Evolutionary conservation across 345 rosid species (phyloP), one percentile per base, ranked within the genome.

Genomic region (Turnera subulata): DNA sequence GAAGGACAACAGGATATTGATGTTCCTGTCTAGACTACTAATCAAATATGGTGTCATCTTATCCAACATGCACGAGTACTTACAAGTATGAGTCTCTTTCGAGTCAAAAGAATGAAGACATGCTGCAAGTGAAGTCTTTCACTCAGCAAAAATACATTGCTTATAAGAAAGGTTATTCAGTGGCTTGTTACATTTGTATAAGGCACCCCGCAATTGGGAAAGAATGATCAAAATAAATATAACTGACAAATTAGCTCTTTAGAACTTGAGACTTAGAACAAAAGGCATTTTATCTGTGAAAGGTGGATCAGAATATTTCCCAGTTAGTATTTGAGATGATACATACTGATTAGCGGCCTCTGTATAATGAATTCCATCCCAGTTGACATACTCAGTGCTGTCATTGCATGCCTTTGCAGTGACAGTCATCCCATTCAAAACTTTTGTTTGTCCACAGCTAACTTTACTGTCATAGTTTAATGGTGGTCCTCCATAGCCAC

Each of bases 301-400:
- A 10, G 95, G 82, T 1, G 97, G 97, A 74, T 89, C 97, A 0
- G 96, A 82, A 63, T 76, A 89, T 52, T 76, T 87, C 16, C 97
- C 96, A 0, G 96, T 84, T 57, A 89, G 86, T 55, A 93, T 85
- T 65, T 87, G 88, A 3, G 86, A 75, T 14, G 92, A 79, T 60
- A 89, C 75, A 12, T 82, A 68, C 22, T 82, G 79, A 73, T 93
- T 93, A 18, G 96, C 91, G 21, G 96, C 94, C 74, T 93, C 96
- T 1, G 96, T 82, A 59, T 82, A 93, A 75, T 93, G 97, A 62
- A 93, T 93, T 16, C 97, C 97, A 63, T 93, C 99, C 99, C 96
- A 93, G 24, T 76, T 93, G 14, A 93, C 79, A 71, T 89, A 81
- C 61, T 93, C 92, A 1, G 89, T 84, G 64, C 86, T 81, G 39